These are phyloP conservation scores for Daldinia loculata DNA, from an alignment of 495 filamentous ascomycete genomes.

Conservation along the genomic window DNA sequence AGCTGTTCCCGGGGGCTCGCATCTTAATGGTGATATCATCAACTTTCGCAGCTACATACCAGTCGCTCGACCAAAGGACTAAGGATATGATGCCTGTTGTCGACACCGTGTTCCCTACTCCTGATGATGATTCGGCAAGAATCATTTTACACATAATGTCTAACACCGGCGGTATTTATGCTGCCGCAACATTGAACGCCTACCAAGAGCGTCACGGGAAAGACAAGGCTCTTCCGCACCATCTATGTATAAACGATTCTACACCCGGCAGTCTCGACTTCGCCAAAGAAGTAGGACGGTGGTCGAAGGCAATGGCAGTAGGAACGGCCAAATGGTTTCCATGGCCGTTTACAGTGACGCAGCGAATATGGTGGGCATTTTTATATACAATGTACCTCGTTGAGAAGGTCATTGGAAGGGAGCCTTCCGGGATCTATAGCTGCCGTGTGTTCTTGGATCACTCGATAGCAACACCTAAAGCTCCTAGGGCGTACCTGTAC, in stretches of 20 bases:
- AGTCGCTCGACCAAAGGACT: slow-evolving; percentile 53
- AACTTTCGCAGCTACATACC: slow-evolving; percentile 56
- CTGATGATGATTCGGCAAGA: slow-evolving; percentile 32
- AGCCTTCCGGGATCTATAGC: slow-evolving; percentile 49
- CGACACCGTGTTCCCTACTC: slow-evolving; percentile 54
- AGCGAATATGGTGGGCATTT: slow-evolving; percentile 53
- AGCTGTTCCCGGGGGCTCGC: slow-evolving; percentile 57
- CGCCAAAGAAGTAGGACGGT: slow-evolving; percentile 56
- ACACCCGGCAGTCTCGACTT: slow-evolving; percentile 62
- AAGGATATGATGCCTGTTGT: slow-evolving; percentile 60
- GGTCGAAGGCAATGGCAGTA: slow-evolving; percentile 62
- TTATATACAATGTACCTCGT: slow-evolving; percentile 44
- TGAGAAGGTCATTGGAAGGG: slow-evolving; percentile 46
- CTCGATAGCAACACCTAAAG: slow-evolving; percentile 36
- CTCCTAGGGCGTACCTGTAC: slow-evolving; percentile 59
- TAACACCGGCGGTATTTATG: slow-evolving; percentile 37
- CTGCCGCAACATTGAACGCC: slow-evolving; percentile 55
- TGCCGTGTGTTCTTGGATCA: slow-evolving; percentile 49
- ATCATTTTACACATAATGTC: slow-evolving; percentile 51
- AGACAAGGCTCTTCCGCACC: slow-evolving; percentile 54
- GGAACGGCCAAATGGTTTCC: slow-evolving; percentile 53
- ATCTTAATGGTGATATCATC: slow-evolving; percentile 60
- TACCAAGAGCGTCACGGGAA: slow-evolving; percentile 48
- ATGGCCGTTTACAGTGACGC: slow-evolving; percentile 55
- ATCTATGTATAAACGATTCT: slow-evolving; percentile 60